Percentiles rank a stretch among this genome's conserved stretches.
phyloP scores from a whole-genome alignment of 2,329 filamentous ascomycete species.

The Pseudogymnoascus verrucosus region DNA sequence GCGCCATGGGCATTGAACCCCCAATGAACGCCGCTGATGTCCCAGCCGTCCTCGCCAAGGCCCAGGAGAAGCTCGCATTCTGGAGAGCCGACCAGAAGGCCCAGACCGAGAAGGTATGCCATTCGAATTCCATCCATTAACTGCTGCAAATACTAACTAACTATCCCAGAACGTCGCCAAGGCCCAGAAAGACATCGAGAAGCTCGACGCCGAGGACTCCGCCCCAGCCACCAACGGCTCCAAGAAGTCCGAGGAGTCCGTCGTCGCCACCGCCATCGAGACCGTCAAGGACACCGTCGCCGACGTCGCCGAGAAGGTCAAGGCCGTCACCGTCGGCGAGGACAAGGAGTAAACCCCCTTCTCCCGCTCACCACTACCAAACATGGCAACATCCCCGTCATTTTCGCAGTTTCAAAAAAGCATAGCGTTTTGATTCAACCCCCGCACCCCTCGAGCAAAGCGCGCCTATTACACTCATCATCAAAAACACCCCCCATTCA shows the following conservation, averaged over 20 bases:
- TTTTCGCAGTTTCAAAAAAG: neutral
- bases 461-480: neutral
- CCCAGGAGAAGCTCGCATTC: conserved; percentile 81
- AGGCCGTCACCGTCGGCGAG: conserved; percentile 49
- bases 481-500: neutral
- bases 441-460: neutral
- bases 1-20: conserved; percentile 75
- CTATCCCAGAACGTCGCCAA: conserved; percentile 79
- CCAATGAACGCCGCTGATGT: conserved; percentile 82
- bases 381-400: neutral
- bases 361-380: neutral
- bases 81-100: conserved; percentile 88
- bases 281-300: conserved; percentile 43
- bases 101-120: conserved; percentile 75
- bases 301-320: conserved; percentile 51
- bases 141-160: conserved; percentile 30
- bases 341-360: conserved; percentile 33
- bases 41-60: conserved; percentile 71
- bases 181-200: conserved; percentile 90
- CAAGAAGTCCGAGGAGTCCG: neutral
- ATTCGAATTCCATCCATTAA: neutral
- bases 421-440: neutral
- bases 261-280: conserved; percentile 21
- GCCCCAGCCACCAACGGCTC: conserved; percentile 32
- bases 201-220: conserved; percentile 63